Base-by-base conservation (phyloP, 1,139 yeast species). In the Yamadazyma epiphylla region DNA sequence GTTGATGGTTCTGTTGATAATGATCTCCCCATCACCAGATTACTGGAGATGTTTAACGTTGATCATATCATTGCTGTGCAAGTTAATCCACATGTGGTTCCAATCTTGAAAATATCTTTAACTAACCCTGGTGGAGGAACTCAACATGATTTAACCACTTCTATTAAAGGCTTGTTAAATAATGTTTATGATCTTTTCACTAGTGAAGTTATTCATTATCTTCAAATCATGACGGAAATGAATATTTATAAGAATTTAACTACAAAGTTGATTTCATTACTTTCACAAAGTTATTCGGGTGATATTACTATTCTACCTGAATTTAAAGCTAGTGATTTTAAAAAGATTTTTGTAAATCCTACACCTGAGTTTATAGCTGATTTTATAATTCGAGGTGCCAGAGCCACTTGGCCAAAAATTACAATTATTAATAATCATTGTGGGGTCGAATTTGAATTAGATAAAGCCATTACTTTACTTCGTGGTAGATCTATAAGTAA, bases 21-120 rank as follows among this genome's bases (percentile, higher is more conserved):
- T 43, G 99, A 91, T 53, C 61, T 91, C 30, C 99, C 99, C 2
- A 80, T 88, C 19, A 73, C 94, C 1, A 71, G 96, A 45, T 64
- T 91, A 13, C 84, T 94, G 28, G 98, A 91, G 55, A 85, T 91
- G 89, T 94, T 91, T 53, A 91, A 91, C 49, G 96, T 91, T 22
- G 95, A 91, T 52, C 96, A 94, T 53, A 89, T 91, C 38, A 86
- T 91, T 49, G 97, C 96, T 0, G 89, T 95, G 32, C 97, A 94
- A 56, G 98, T 91, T 1, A 87, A 94, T 48, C 96, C 97, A 0
- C 98, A 91, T 52, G 94, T 91, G 19, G 89, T 85, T 2, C 97
- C 98, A 2, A 72, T 91, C 29, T 64, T 91, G 42, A 77, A 77
- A 41, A 60, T 78, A 16, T 78, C 89, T 0, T 70, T 79, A 1